A percentile compares a stretch with the other conserved stretches of the same genome.
phyloP scores from a whole-genome alignment of 2,329 filamentous ascomycete genomes.

The Daldinia eschscholtzii region DNA sequence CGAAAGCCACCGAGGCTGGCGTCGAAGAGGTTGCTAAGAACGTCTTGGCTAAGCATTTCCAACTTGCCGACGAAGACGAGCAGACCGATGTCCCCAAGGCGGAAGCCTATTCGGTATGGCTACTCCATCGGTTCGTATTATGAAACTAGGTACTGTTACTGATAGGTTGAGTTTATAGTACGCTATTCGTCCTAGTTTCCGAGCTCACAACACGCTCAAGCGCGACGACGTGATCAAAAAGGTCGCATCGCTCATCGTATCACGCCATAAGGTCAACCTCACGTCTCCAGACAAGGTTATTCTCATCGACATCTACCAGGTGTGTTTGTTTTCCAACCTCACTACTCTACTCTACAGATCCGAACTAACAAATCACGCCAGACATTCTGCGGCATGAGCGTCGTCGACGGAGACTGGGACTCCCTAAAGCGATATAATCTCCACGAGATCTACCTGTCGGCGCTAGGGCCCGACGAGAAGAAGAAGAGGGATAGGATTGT shows the following conservation, averaged over 20 bases:
- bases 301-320: conserved; percentile 84
- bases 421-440: conserved; percentile 82
- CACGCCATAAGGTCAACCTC: conserved; percentile 81
- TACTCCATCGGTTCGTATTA: neutral
- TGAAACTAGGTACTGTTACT: conserved; percentile 7
- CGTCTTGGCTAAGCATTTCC: conserved; percentile 75
- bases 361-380: conserved; percentile 54
- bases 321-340: conserved; percentile 50
- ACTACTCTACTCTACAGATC: neutral
- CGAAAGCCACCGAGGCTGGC: conserved; percentile 77
- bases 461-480: conserved; percentile 22
- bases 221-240: conserved; percentile 78
- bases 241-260: conserved; percentile 74
- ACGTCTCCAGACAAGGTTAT: conserved; percentile 82
- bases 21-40: conserved; percentile 73
- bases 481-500: neutral
- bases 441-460: conserved; percentile 74
- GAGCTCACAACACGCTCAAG: conserved; percentile 77
- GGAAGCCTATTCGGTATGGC: conserved; percentile 60
- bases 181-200: conserved; percentile 83
- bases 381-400: conserved; percentile 83
- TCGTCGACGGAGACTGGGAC: conserved; percentile 81
- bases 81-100: conserved; percentile 33
- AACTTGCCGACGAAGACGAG: conserved; percentile 52
- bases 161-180: conserved; percentile 66